Conservation (phyloP, 2,329 filamentous ascomycete genomes). For the Xylariales sp. region DNA sequence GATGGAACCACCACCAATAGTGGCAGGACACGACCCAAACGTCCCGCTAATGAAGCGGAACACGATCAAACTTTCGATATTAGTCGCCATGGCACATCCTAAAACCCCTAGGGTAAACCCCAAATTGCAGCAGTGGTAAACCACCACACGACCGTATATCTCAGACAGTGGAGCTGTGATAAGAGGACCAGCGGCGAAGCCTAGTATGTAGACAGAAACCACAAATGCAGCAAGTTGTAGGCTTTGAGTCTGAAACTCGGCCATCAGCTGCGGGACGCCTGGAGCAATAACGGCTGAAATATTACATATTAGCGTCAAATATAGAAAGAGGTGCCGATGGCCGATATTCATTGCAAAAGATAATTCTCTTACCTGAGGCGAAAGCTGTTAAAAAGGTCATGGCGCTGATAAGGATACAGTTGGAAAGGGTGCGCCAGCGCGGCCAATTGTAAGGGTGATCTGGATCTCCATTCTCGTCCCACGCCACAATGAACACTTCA, state of each 20-base stretch:
- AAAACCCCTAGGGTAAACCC: conserved; percentile 34
- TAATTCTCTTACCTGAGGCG: conserved; percentile 5
- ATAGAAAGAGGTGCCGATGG: background rate
- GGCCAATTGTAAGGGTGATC: conserved; percentile 52
- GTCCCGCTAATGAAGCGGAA: conserved; percentile 60
- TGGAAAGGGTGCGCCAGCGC: conserved; percentile 4
- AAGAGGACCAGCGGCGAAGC: conserved; percentile 38
- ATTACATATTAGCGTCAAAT: no score
- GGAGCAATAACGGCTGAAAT: conserved; percentile 7
- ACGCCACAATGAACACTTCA: no score
- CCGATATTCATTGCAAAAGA: background rate
- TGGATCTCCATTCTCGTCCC: conserved; percentile 30
- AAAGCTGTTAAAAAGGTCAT: conserved; percentile 8
- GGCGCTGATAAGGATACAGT: conserved; percentile 5
- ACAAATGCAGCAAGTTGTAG: conserved; percentile 8
- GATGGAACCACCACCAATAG: conserved; percentile 63
- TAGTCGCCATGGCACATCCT: conserved; percentile 46
- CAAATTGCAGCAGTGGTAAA: conserved; percentile 42
- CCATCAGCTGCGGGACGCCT: conserved; percentile 9
- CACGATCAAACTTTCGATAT: conserved; percentile 44
- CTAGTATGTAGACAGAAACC: conserved; percentile 9
- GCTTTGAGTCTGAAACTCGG: conserved; percentile 5
- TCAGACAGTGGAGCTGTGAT: conserved; percentile 56
- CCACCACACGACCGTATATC: conserved; percentile 46
- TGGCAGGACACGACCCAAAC: conserved; percentile 58